Evolutionary conservation across 768 basidiomycete genomes (phyloP).

Genomic region (Amanita polypyramis): DNA sequence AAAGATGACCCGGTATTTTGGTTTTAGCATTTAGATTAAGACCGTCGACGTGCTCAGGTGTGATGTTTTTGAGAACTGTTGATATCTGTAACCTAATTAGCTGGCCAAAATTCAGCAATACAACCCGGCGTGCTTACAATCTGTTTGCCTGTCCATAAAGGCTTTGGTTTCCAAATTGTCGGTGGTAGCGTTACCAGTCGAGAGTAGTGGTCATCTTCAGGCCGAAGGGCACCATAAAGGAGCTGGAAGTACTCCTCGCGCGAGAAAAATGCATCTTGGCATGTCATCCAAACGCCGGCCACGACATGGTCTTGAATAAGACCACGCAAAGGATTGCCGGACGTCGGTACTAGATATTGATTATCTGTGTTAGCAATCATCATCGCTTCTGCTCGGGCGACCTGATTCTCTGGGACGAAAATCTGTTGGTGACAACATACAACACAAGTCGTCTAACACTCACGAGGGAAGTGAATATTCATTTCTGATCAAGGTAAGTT

Average conservation of each 20-base stretch:
- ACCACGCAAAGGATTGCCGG: slow-evolving; percentile 94
- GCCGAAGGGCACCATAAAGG: slow-evolving; percentile 86
- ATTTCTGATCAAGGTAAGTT: slow-evolving; percentile 53
- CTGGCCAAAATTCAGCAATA: not conserved
- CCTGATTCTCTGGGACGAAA: slow-evolving; percentile 66
- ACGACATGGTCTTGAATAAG: slow-evolving; percentile 99
- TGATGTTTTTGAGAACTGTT: slow-evolving; percentile 87
- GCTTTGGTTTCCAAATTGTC: slow-evolving; percentile 81
- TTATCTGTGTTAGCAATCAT: slow-evolving; percentile 96
- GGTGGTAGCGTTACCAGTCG: slow-evolving; percentile 80
- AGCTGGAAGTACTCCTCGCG: slow-evolving; percentile 95
- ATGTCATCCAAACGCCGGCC: slow-evolving; percentile 99
- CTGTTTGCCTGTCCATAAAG: slow-evolving; percentile 98
- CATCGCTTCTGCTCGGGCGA: slow-evolving; percentile 89
- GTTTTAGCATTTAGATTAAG: slow-evolving; percentile 79
- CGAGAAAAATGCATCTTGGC: slow-evolving; percentile 88
- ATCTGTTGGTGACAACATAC: not conserved
- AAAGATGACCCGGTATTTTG: slow-evolving; percentile 81
- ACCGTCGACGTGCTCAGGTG: slow-evolving; percentile 67
- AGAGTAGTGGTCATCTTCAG: slow-evolving; percentile 61
- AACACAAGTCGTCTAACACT: slow-evolving; percentile 20
- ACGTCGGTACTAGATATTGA: slow-evolving; percentile 98
- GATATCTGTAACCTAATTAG: slow-evolving; percentile 59
- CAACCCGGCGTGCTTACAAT: slow-evolving; percentile 47
- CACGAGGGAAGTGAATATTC: slow-evolving; percentile 99